Base-by-base conservation (phyloP, 768 basidiomycete genomes). In the Phlegmacium glaucopus region DNA sequence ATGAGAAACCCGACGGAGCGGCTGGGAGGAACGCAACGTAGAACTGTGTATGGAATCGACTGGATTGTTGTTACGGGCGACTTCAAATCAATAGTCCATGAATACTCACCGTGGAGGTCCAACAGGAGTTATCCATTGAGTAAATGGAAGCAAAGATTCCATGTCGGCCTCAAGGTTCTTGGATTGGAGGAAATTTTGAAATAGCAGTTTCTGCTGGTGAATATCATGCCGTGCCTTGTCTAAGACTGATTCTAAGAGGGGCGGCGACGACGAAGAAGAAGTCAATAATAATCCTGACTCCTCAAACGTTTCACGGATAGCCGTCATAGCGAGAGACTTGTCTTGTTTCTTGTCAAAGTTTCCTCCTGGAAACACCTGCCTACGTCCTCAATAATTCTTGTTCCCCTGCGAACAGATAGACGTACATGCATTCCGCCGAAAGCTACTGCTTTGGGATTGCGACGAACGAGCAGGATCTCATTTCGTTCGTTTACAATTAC, bases 251-350 rank as follows among this genome's bases (percentile, higher is more conserved):
- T 80, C 69, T 28, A 66, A 63, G 18, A 71, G 60, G 15, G 39
- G 18, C 39, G 52, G 39, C 9, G 48, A 40, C 12, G 48, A 41
- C 41, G 53, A 47, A 0, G 71, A 57, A 10, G 79, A 77, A 9
- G 82, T 83, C 11, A 88, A 61, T 11, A 88, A 62, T 25, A 88
- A 62, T 2, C 86, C 87, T 3, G 85, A 75, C 59, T 90, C 87
- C 57, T 90, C 87, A 48, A 90, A 88, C 0, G 85, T 83, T 65
- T 90, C 86, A 13, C 87, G 74, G 37, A 88, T 81, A 4, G 85
- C 87, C 11, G 85, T 87, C 48, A 82, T 71, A 27, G 62, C 61
- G 15, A 84, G 59, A 9, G 78, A 78, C 6, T 59, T 57, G 54
- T 87, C 86, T 53, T 87, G 83, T 45, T 68, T 64, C 40, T 69